Conservation (phyloP, 805 yeast species). For the Clavispora asparagi region DNA sequence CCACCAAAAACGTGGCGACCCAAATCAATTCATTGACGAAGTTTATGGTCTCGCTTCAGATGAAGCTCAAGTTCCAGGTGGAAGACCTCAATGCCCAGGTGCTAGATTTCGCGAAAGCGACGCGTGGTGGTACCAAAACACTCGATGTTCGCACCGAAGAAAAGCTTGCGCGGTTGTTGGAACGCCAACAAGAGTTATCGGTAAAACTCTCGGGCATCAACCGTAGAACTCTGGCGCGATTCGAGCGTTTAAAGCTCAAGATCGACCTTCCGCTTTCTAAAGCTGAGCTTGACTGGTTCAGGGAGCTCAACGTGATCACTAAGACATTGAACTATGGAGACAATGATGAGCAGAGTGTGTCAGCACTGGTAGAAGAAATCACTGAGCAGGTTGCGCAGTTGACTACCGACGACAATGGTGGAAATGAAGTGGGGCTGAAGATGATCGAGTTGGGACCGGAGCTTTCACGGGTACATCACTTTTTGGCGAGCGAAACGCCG, state of each 20-base stretch:
- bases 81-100: constrained; percentile 9
- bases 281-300: constrained; percentile 33
- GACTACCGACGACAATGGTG: background rate
- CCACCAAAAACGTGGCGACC: constrained; percentile 3
- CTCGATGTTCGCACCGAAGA: background rate
- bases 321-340: constrained; percentile 4
- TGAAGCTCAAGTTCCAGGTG: constrained; percentile 14
- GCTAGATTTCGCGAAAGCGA: background rate
- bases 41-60: constrained; percentile 9
- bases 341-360: constrained; percentile 4
- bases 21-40: constrained; percentile 8
- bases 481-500: constrained; percentile 18
- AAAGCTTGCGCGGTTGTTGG: constrained; percentile 11
- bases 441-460: constrained; percentile 14
- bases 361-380: constrained; percentile 6
- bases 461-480: constrained; percentile 10
- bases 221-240: constrained; percentile 16
- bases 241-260: constrained; percentile 18
- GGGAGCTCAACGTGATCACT: constrained; percentile 28
- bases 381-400: constrained; percentile 5
- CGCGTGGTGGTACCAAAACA: background rate
- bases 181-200: constrained; percentile 20
- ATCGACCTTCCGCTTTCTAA: constrained; percentile 28
- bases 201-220: constrained; percentile 18
- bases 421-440: constrained; percentile 1